phyloP scores from a whole-genome alignment of 257 asterid genomes.

The Scutellaria baicalensis region DNA sequence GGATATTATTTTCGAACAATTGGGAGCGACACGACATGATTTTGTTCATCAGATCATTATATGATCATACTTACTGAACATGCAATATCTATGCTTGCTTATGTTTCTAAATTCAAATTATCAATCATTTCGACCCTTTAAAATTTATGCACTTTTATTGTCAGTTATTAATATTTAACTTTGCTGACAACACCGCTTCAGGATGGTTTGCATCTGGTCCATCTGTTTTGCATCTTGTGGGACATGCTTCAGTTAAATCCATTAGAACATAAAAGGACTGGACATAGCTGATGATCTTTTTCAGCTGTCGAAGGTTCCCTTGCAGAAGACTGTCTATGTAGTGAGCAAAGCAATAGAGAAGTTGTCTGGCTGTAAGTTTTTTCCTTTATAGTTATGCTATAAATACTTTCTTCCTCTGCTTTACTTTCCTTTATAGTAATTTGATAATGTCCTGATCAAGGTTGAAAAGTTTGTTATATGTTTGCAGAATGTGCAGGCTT shows the following conservation, averaged over 20 bases:
- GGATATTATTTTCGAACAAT: too few species aligned
- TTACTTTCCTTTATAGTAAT: not conserved
- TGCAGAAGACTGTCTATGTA: slow-evolving; percentile 57
- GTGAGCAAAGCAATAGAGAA: slow-evolving; percentile 59
- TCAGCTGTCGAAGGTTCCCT: slow-evolving; percentile 75
- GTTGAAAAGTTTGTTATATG: not conserved
- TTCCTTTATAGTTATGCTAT: not conserved
- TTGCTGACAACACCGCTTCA: slow-evolving; percentile 26
- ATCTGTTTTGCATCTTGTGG: slow-evolving; percentile 72
- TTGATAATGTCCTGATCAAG: too few species aligned
- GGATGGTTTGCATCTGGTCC: slow-evolving; percentile 91
- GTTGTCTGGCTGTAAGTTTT: slow-evolving; percentile 39
- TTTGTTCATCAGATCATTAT: too few species aligned
- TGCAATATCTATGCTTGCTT: too few species aligned
- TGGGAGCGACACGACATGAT: too few species aligned
- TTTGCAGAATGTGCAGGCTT: slow-evolving; percentile 19
- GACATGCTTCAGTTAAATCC: slow-evolving; percentile 63
- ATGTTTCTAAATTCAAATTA: too few species aligned
- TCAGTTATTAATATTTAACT: not conserved
- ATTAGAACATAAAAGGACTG: slow-evolving; percentile 53
- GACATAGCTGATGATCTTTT: slow-evolving; percentile 95
- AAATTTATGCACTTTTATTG: not conserved
- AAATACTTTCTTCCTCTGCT: not conserved
- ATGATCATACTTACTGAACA: too few species aligned
- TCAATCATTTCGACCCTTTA: too few species aligned